Conservation (phyloP, 176 grass and related monocot species). For the Oryza meyeriana region DNA sequence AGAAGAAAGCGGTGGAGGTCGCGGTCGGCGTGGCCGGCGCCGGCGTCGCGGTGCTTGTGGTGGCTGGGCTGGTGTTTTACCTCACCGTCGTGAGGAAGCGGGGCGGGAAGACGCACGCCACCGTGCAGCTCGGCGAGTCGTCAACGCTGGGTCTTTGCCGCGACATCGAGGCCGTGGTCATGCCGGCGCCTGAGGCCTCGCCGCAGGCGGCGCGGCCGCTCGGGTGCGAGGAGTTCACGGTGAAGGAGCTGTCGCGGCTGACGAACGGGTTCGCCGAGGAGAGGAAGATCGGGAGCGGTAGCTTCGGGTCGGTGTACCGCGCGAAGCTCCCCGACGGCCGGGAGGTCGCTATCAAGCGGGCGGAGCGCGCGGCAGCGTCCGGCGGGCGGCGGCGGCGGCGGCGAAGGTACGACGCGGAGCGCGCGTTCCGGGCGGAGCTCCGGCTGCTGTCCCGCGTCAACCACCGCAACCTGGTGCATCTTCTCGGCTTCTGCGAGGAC, state of each 20-base stretch:
- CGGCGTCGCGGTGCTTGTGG: conserved; percentile 9
- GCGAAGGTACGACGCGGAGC: conserved; percentile 45
- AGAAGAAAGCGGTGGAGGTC: neutral
- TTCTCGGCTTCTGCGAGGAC: conserved; percentile 76
- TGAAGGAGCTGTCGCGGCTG: conserved; percentile 39
- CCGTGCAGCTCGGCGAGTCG: conserved; percentile 18
- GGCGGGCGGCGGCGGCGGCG: neutral
- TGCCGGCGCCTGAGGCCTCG: conserved; percentile 14
- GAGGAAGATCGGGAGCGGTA: conserved; percentile 66
- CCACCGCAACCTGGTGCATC: conserved; percentile 80
- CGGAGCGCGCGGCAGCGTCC: conserved; percentile 25
- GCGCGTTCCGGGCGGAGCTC: conserved; percentile 78
- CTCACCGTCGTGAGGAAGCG: conserved; percentile 15
- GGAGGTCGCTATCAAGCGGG: conserved; percentile 72
- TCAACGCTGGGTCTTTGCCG: conserved; percentile 12
- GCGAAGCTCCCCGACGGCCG: conserved; percentile 64
- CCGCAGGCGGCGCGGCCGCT: conserved; percentile 18
- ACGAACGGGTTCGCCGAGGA: conserved; percentile 59
- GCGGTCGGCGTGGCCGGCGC: conserved; percentile 12
- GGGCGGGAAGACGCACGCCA: conserved; percentile 17
- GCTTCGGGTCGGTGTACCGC: conserved; percentile 85
- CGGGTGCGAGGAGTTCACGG: conserved; percentile 65
- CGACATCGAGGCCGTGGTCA: conserved; percentile 10
- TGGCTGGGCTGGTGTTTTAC: conserved; percentile 15
- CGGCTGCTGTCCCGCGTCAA: conserved; percentile 70